Percentiles rank a stretch among this genome's conserved stretches.
Conservation (phyloP, 2,329 filamentous ascomycete genomes). For the Bipolaris gigantea region DNA sequence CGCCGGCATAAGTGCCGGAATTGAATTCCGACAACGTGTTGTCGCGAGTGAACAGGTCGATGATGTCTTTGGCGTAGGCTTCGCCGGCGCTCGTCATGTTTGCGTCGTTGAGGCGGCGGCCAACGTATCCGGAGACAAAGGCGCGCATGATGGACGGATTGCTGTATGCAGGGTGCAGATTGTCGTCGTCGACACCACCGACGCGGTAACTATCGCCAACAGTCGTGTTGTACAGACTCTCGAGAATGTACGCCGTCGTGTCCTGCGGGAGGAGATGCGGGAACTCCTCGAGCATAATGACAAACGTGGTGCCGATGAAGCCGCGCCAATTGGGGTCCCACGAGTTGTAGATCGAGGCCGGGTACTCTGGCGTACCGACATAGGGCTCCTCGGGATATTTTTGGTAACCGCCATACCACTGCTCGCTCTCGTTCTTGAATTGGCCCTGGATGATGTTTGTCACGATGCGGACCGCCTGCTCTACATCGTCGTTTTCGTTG, state of each 20-base stretch:
- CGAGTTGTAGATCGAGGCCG: slow-evolving; percentile 55
- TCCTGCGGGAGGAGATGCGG: slow-evolving; percentile 49
- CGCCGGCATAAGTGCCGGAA: slow-evolving; percentile 64
- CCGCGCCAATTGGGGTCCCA: slow-evolving; percentile 69
- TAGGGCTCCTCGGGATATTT: slow-evolving; percentile 60
- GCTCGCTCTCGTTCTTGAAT: slow-evolving; percentile 54
- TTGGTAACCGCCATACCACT: slow-evolving; percentile 62
- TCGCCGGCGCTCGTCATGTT: slow-evolving; percentile 65
- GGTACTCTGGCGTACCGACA: slow-evolving; percentile 57
- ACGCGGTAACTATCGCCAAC: slow-evolving; percentile 64
- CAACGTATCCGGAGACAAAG: slow-evolving; percentile 62
- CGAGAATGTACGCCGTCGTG: slow-evolving; percentile 52
- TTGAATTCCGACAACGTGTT: slow-evolving; percentile 66
- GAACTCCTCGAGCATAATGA: slow-evolving; percentile 63
- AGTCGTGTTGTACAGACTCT: slow-evolving; percentile 58
- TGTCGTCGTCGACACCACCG: slow-evolving; percentile 62
- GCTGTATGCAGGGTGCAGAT: slow-evolving; percentile 64
- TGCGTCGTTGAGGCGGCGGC: slow-evolving; percentile 54
- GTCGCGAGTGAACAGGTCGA: slow-evolving; percentile 59
- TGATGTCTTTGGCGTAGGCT: slow-evolving; percentile 57
- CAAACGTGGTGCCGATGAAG: slow-evolving; percentile 62
- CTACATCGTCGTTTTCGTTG: slow-evolving; percentile 54
- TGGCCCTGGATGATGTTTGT: slow-evolving; percentile 57
- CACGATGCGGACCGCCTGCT: slow-evolving; percentile 58
- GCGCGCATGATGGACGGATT: slow-evolving; percentile 67